Evolutionary conservation across 2,329 filamentous ascomycete genomes (phyloP).

Genomic region (Fusarium keratoplasticum): DNA sequence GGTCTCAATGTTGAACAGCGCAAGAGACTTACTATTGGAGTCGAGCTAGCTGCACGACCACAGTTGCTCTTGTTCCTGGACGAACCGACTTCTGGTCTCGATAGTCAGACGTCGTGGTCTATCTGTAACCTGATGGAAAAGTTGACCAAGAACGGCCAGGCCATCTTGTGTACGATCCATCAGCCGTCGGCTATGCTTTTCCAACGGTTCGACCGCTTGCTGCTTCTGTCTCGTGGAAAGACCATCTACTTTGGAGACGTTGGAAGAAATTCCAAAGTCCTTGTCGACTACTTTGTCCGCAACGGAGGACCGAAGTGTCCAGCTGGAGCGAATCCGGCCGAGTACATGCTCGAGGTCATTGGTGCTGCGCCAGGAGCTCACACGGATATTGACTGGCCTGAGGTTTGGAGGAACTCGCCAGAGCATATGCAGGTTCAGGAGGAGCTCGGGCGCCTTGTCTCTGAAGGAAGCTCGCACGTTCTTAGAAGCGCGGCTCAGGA

Average conservation of each 20-base stretch:
- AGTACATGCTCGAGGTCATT: conserved; percentile 71
- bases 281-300: conserved; percentile 70
- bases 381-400: conserved; percentile 53
- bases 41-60: conserved; percentile 64
- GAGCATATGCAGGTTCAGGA: conserved; percentile 48
- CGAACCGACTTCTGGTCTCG: conserved; percentile 69
- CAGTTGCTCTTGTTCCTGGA: conserved; percentile 69
- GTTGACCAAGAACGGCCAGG: conserved; percentile 63
- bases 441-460: conserved; percentile 47
- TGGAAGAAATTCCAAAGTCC: conserved; percentile 63
- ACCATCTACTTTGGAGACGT: conserved; percentile 76
- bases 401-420: conserved; percentile 50
- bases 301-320: conserved; percentile 68
- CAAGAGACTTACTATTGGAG: conserved; percentile 69
- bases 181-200: conserved; percentile 63
- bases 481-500: neutral
- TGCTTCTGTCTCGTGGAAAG: conserved; percentile 70
- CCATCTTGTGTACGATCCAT: conserved; percentile 63
- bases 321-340: conserved; percentile 71
- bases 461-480: neutral
- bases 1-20: conserved; percentile 70
- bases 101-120: conserved; percentile 70
- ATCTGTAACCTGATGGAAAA: conserved; percentile 70
- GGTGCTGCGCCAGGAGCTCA: conserved; percentile 63
- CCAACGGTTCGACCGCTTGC: conserved; percentile 65